Conservation (phyloP, 176 grass and related monocot species). For the Pontederia crassipes region DNA sequence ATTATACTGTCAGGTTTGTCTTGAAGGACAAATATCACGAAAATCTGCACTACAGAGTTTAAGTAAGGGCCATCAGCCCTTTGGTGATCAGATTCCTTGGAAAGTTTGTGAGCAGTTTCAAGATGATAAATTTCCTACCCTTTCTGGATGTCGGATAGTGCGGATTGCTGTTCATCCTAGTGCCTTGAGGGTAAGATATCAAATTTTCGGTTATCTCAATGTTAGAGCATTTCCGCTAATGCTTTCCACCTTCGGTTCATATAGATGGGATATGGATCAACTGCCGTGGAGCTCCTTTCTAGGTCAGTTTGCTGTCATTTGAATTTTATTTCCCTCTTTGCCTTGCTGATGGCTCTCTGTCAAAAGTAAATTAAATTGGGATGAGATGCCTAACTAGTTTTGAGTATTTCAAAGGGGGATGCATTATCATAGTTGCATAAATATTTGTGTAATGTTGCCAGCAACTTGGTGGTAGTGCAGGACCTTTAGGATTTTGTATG, state of each 20-base stretch:
- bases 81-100: conserved; percentile 96
- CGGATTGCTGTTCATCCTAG: conserved; percentile 92
- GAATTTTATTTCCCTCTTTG: not conserved
- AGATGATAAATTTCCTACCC: conserved; percentile 87
- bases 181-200: conserved; percentile 59
- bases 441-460: too few species aligned
- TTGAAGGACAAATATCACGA: conserved; percentile 92
- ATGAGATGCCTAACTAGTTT: too few species aligned
- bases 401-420: too few species aligned
- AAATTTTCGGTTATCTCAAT: not conserved
- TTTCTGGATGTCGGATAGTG: conserved; percentile 89
- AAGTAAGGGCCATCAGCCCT: conserved; percentile 61
- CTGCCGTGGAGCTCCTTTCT: conserved; percentile 52
- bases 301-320: conserved; percentile 28
- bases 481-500: too few species aligned
- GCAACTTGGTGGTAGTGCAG: too few species aligned
- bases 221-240: conserved; percentile 2
- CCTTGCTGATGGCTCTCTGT: not conserved
- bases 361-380: too few species aligned
- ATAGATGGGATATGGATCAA: conserved; percentile 81
- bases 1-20: conserved; percentile 51
- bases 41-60: conserved; percentile 88
- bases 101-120: conserved; percentile 98
- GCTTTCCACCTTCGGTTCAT: conserved; percentile 6
- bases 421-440: too few species aligned